Evolutionary conservation across 1,139 yeast genomes (phyloP).

Genomic region (Kluyveromyces marxianus): DNA sequence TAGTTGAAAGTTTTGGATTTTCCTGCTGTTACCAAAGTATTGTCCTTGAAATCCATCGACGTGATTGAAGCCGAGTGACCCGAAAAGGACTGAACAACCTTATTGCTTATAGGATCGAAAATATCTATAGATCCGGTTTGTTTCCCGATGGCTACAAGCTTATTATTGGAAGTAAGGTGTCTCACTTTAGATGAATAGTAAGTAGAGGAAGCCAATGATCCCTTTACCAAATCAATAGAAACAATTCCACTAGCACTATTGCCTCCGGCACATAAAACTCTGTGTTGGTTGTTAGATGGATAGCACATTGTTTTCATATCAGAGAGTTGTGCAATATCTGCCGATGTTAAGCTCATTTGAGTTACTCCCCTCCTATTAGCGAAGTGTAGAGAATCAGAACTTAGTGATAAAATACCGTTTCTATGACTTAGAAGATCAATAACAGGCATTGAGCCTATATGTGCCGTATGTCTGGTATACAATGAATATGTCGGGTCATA

Average conservation of each 20-base stretch:
- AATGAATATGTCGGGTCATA: constrained; percentile 31
- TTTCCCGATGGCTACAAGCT: constrained; percentile 55
- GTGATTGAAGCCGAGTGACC: constrained; percentile 75
- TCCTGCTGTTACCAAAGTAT: constrained; percentile 77
- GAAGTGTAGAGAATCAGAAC: constrained; percentile 44
- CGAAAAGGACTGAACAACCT: constrained; percentile 50
- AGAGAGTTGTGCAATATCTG: constrained; percentile 30
- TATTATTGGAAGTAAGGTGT: constrained; percentile 36
- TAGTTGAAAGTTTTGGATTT: constrained; percentile 52
- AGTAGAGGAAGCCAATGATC: constrained; percentile 30
- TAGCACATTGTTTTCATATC: constrained; percentile 35
- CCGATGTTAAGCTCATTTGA: constrained; percentile 33
- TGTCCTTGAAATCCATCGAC: constrained; percentile 71
- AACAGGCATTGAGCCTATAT: constrained; percentile 36
- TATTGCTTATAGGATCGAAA: constrained; percentile 58
- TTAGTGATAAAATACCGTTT: constrained; percentile 53
- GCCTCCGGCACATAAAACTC: constrained; percentile 42
- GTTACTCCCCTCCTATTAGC: constrained; percentile 53
- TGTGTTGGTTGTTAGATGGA: constrained; percentile 23
- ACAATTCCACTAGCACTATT: constrained; percentile 38
- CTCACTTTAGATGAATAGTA: constrained; percentile 36
- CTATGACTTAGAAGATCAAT: constrained; percentile 46
- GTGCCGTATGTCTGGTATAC: constrained; percentile 47
- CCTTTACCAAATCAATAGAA: constrained; percentile 54
- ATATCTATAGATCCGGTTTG: constrained; percentile 65